Conservation (phyloP, 2,329 filamentous ascomycete genomes). For the Scorias spongiosa region DNA sequence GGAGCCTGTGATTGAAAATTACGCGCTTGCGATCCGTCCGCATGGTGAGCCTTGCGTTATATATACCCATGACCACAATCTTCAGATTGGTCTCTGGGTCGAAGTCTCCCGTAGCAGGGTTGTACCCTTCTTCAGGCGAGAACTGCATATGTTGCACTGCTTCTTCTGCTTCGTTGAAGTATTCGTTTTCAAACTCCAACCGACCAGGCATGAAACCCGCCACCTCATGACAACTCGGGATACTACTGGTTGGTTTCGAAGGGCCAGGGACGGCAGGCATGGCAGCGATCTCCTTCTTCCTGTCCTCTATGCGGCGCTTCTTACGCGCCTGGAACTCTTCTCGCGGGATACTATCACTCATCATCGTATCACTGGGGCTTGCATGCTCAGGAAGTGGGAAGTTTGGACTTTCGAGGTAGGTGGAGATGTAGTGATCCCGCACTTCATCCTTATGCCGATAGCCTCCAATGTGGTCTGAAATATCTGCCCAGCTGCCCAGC, state of each 20-base stretch:
- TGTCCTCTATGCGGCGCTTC: constrained; percentile 82
- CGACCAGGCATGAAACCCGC: constrained; percentile 98
- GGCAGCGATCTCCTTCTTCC: constrained; percentile 74
- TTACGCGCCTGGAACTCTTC: constrained; percentile 89
- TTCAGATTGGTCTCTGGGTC: constrained; percentile 97
- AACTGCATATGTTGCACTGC: constrained; percentile 98
- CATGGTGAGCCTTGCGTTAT: constrained; percentile 80
- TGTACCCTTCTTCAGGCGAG: constrained; percentile 85
- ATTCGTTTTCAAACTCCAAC: constrained; percentile 92
- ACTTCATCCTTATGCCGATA: constrained; percentile 93
- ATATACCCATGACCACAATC: constrained; percentile 95
- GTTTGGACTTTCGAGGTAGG: constrained; percentile 65
- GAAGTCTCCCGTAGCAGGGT: constrained; percentile 65
- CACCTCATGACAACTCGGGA: constrained; percentile 92
- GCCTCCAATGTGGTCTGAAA: constrained; percentile 93
- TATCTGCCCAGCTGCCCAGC: constrained; percentile 91
- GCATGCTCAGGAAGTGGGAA: constrained; percentile 83
- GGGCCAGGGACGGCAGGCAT: constrained; percentile 65
- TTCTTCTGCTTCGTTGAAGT: constrained; percentile 95
- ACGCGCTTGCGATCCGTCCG: constrained; percentile 91
- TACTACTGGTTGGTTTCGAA: constrained; percentile 87
- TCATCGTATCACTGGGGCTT: constrained; percentile 62
- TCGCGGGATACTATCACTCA: constrained; percentile 67
- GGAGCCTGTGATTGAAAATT: constrained; percentile 83
- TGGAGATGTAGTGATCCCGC: constrained; percentile 79